These are phyloP conservation scores for Skeletonema tropicum DNA, from an alignment of 108 stramenopile species.

Conservation along the genomic window DNA sequence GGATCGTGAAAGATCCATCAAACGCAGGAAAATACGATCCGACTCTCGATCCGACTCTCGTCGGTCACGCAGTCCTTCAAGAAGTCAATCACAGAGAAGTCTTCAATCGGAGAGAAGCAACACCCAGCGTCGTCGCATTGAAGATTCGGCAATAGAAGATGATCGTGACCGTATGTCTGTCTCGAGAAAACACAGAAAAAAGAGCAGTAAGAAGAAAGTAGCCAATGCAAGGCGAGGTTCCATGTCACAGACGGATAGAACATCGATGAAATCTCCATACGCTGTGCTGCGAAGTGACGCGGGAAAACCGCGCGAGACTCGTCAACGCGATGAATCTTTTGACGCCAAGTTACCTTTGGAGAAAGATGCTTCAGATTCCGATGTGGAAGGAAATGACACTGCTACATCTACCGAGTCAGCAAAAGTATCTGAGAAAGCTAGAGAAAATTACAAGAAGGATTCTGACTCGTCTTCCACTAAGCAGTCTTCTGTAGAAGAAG, in stretches of 20 bases:
- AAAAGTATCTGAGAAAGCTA: not conserved
- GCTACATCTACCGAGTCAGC: not conserved
- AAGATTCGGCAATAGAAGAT: not conserved
- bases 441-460: not conserved
- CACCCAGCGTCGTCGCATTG: not conserved
- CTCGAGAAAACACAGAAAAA: not conserved
- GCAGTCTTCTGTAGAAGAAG: not conserved
- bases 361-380: not conserved
- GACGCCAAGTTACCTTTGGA: not conserved
- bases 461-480: slow-evolving; percentile 1
- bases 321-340: not conserved
- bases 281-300: not conserved
- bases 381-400: not conserved
- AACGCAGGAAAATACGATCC: not conserved
- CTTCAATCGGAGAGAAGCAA: not conserved
- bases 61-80: not conserved
- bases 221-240: not conserved
- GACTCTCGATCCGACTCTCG: not conserved
- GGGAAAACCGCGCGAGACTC: not conserved
- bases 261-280: not conserved
- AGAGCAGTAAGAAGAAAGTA: not conserved
- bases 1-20: not conserved
- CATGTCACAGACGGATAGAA: not conserved
- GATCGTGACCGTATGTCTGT: not conserved
- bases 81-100: not conserved